These are phyloP conservation scores for Fraxinus quadrangulata DNA, from an alignment of 257 asterid species.

Conservation along the genomic window DNA sequence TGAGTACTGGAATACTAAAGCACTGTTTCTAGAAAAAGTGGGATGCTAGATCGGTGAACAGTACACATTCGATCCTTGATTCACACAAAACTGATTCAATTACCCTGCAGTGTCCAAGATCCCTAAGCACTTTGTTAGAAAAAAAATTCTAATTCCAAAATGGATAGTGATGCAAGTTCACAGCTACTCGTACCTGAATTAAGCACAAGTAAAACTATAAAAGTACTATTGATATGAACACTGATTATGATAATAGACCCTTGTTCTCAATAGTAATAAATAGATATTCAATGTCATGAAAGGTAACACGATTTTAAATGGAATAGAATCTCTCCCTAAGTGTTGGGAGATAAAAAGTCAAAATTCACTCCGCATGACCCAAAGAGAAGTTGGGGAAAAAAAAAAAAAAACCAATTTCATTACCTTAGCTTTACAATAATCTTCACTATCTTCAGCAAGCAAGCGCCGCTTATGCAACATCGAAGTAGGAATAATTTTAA, in stretches of 20 bases:
- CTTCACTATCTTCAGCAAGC: slow-evolving; percentile 45
- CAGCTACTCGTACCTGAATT: slow-evolving; percentile 1
- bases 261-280: slow-evolving; percentile 6
- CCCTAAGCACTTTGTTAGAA: neutral
- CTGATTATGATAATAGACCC: neutral
- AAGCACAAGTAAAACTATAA: slow-evolving; percentile 19
- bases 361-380: neutral
- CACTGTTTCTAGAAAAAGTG: neutral
- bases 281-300: neutral
- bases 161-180: neutral
- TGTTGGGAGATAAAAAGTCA: neutral
- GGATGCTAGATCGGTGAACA: slow-evolving; percentile 17
- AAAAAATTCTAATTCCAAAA: neutral
- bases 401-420: neutral
- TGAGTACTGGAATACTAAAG: neutral
- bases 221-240: neutral
- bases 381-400: neutral
- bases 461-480: slow-evolving; percentile 45
- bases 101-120: neutral
- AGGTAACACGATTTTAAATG: neutral
- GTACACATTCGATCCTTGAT: neutral
- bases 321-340: neutral
- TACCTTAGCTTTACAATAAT: slow-evolving; percentile 66
- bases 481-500: slow-evolving; percentile 22
- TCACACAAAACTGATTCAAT: slow-evolving; percentile 12